Percentiles rank a stretch among this genome's conserved stretches.
phyloP scores from a whole-genome alignment of 129 eudicot species.

The Flaveria brownii region DNA sequence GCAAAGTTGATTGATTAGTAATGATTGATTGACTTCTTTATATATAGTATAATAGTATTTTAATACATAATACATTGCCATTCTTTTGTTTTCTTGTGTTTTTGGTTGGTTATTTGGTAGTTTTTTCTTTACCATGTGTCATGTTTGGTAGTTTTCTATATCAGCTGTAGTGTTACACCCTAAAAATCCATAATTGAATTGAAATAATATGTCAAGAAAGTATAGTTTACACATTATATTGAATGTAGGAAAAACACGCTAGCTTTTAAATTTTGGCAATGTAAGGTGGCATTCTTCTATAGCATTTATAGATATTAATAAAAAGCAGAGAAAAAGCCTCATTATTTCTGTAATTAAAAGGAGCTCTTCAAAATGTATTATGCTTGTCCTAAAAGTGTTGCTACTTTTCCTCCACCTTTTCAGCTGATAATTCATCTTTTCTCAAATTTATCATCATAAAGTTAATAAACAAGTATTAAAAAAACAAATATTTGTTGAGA shows the following conservation, averaged over 20 bases:
- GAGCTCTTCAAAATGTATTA: conserved; percentile 19
- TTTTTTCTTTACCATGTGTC: neutral
- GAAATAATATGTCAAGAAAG: neutral
- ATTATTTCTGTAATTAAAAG: conserved; percentile 20
- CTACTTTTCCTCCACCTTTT: neutral
- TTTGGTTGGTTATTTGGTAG: conserved; percentile 13
- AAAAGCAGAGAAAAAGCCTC: conserved; percentile 18
- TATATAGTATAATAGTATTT: neutral
- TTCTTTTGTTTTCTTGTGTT: neutral
- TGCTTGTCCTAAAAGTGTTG: conserved; percentile 24
- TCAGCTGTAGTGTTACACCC: too few relatives aligned
- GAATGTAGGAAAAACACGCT: conserved; percentile 5
- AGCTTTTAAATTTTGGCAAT: conserved; percentile 20
- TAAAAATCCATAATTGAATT: too few relatives aligned
- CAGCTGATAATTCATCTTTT: conserved; percentile 21
- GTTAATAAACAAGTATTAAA: neutral
- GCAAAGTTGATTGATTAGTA: conserved; percentile 33
- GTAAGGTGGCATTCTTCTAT: conserved; percentile 33
- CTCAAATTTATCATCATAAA: conserved; percentile 22
- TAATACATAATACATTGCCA: neutral
- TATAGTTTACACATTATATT: conserved; percentile 14
- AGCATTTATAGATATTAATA: conserved; percentile 26
- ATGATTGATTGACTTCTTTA: neutral
- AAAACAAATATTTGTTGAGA: neutral
- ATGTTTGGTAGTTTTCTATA: neutral